phyloP scores from a whole-genome alignment of 106 monocot genomes.

The Iris macrosiphon region DNA sequence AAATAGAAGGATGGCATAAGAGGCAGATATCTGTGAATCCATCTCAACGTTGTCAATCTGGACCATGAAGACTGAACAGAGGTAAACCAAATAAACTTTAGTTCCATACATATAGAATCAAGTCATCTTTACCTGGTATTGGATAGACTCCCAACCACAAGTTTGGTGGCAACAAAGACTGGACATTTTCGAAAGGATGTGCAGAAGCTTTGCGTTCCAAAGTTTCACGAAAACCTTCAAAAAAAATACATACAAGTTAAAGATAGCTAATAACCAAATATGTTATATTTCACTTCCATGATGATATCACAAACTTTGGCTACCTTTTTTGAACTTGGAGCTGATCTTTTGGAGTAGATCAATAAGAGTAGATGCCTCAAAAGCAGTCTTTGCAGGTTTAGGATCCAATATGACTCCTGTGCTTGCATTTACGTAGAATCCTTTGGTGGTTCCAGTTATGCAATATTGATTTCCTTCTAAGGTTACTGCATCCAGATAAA shows the following conservation, averaged over 20 bases:
- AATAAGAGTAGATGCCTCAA: conserved; percentile 71
- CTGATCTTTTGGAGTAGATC: conserved; percentile 91
- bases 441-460: conserved; percentile 85
- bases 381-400: conserved; percentile 50
- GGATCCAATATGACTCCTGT: conserved; percentile 56
- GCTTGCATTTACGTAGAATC: conserved; percentile 89
- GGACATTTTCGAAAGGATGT: conserved; percentile 97
- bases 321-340: conserved; percentile 95
- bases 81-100: no score
- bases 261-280: background rate
- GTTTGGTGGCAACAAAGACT: conserved; percentile 75
- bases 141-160: conserved; percentile 75
- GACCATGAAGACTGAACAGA: no score
- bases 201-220: conserved; percentile 72
- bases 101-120: no score
- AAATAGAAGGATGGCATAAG: no score
- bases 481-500: conserved; percentile 87
- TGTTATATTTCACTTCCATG: background rate
- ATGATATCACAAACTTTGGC: background rate
- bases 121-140: conserved; percentile 58
- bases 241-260: conserved; percentile 10
- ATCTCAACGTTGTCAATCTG: no score
- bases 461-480: conserved; percentile 85
- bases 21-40: no score
- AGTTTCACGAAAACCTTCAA: conserved; percentile 88